Percentiles rank a stretch among this genome's conserved stretches.
Evolutionary conservation across 768 basidiomycete genomes (phyloP).

Genomic region (Lactarius trivialis): DNA sequence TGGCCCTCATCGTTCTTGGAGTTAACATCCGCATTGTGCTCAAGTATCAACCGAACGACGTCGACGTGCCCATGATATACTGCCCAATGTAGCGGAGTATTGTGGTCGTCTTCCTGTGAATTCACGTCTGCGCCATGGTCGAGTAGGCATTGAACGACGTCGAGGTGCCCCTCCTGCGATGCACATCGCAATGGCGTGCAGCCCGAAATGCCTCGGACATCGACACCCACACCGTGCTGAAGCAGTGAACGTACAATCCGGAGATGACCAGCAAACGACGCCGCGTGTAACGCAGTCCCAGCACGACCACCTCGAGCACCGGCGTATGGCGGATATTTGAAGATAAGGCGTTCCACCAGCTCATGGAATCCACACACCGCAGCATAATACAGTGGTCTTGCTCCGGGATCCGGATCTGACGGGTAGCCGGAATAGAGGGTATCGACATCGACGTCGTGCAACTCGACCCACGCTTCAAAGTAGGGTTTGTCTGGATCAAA

Average conservation of each 20-base stretch:
- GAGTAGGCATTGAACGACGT: not conserved
- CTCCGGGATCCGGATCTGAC: not conserved
- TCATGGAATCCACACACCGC: no score
- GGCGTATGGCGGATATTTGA: no score
- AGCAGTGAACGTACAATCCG: not conserved
- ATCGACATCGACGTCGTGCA: not conserved
- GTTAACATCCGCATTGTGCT: not conserved
- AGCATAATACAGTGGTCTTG: no score
- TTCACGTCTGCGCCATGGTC: not conserved
- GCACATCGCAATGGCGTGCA: not conserved
- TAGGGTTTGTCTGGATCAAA: not conserved
- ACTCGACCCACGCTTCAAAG: not conserved
- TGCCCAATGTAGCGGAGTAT: not conserved
- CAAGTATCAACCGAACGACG: not conserved
- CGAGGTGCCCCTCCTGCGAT: not conserved
- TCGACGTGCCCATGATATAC: not conserved
- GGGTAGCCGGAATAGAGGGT: not conserved
- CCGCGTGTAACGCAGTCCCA: no score
- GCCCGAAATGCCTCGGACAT: not conserved
- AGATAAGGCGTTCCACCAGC: no score
- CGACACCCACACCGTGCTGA: not conserved
- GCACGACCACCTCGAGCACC: no score
- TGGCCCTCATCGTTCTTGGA: not conserved
- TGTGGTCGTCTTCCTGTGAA: not conserved
- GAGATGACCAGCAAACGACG: no score